Base-by-base conservation (phyloP, 1,284 basidiomycete genomes). In the Trichosporon ovoides region DNA sequence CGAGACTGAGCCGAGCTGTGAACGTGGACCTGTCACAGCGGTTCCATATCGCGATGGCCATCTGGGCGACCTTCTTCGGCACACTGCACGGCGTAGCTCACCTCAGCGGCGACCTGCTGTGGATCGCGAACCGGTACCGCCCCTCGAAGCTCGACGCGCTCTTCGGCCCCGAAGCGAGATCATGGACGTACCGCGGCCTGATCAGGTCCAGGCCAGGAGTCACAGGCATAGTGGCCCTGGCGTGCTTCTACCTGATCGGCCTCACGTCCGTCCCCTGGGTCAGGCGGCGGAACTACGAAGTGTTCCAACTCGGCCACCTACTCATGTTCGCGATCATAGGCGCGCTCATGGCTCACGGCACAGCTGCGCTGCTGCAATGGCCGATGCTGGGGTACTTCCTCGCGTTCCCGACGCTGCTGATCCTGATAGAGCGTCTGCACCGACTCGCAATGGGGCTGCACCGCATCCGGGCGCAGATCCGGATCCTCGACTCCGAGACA, bases 281-380 rank as follows among this genome's bases (percentile, higher is more conserved):
- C 22, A 43, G 68, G 18, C 49, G 43, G 34, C 53, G 59, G 56
- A 66, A 59, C 43, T 70, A 68, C 38, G 68, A 70, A 56, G 38
- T 62, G 0, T 70, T 70, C 52, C 68, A 70, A 34, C 60, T 70
- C 28, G 64, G 51, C 38, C 68, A 70, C 51, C 60, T 70, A 20
- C 63, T 70, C 34, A 70, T 70, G 68, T 70, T 62, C 59, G 64
- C 65, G 31, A 66, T 70, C 51, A 70, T 70, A 56, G 68, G 56
- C 11, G 58, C 65, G 3, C 59, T 68, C 22, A 59, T 61, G 58
- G 66, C 65, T 10, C 68, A 70, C 59, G 68, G 68, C 19, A 66
- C 66, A 3, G 43, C 49, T 6, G 60, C 52, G n/a, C 52, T 68
- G 7, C 53, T 68, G 7, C 68, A 70, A 53, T 63, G 55, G 52